A percentile compares a stretch with the other conserved stretches of the same genome.
These are phyloP conservation scores for Clathrus columnatus DNA, from an alignment of 768 basidiomycete genomes.

Conservation along the genomic window DNA sequence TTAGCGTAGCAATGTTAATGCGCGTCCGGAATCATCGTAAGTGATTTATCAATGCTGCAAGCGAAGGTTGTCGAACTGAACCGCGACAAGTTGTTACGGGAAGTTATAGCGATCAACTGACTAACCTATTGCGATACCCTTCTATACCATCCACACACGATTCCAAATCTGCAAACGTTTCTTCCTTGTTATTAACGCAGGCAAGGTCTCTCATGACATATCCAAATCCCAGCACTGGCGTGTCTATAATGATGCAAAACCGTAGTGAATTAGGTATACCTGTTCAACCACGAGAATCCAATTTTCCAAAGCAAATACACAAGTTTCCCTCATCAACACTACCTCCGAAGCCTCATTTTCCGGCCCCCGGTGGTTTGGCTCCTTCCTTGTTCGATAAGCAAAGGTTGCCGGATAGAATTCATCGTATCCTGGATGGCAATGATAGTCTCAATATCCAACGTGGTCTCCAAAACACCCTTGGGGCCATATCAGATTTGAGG, in stretches of 20 bases:
- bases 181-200: slow-evolving; percentile 70
- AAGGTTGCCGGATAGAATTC: slow-evolving; percentile 27
- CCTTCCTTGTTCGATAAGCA: slow-evolving; percentile 17
- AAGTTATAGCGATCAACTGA: slow-evolving; percentile 82
- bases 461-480: slow-evolving; percentile 60
- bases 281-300: slow-evolving; percentile 48
- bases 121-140: slow-evolving; percentile 81
- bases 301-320: slow-evolving; percentile 26
- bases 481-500: slow-evolving; percentile 55
- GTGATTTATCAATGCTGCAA: slow-evolving; percentile 21
- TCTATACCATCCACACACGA: slow-evolving; percentile 30
- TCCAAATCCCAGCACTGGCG: slow-evolving; percentile 65
- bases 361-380: slow-evolving; percentile 17
- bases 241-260: slow-evolving; percentile 77
- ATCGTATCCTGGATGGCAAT: slow-evolving; percentile 63
- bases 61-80: not conserved
- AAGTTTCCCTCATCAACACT: slow-evolving; percentile 23
- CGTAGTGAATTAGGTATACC: slow-evolving; percentile 67
- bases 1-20: slow-evolving; percentile 91
- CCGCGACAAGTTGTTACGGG: slow-evolving; percentile 60
- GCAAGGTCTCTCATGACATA: slow-evolving; percentile 71
- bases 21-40: slow-evolving; percentile 83
- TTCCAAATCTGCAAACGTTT: slow-evolving; percentile 22
- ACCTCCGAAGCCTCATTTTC: slow-evolving; percentile 13
- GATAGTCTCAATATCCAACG: slow-evolving; percentile 78